Percentiles rank a stretch among this genome's conserved stretches.
Conservation (phyloP, 1,284 basidiomycete genomes). For the Puccinia polysora region DNA sequence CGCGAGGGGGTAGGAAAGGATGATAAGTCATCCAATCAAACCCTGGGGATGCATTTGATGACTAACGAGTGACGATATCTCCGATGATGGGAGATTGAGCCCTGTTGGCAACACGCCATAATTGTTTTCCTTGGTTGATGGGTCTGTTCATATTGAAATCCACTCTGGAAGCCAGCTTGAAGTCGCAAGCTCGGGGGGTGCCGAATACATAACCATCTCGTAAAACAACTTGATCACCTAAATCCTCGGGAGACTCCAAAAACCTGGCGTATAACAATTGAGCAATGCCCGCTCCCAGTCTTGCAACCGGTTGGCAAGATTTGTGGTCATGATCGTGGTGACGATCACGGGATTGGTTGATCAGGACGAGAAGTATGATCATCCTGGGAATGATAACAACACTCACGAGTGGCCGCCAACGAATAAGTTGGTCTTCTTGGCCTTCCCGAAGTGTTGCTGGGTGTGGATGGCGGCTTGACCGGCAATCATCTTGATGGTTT, state of each 20-base stretch:
- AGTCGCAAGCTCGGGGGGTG: constrained; percentile 32
- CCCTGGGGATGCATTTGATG: not conserved
- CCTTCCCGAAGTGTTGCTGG: not conserved
- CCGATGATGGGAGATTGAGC: constrained; percentile 7
- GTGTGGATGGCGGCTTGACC: too few species aligned
- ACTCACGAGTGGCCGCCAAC: constrained; percentile 32
- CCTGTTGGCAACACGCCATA: constrained; percentile 17
- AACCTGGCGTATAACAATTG: constrained; percentile 25
- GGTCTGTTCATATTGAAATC: constrained; percentile 29
- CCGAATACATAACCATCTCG: constrained; percentile 27
- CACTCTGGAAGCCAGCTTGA: constrained; percentile 15
- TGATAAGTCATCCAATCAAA: not conserved
- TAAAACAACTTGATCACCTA: constrained; percentile 9
- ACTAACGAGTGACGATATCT: constrained; percentile 22
- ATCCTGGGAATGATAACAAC: too few species aligned
- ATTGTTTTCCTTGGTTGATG: not conserved
- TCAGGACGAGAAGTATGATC: too few species aligned
- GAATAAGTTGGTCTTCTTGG: constrained; percentile 9
- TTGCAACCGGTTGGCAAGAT: not conserved
- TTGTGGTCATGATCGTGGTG: not conserved
- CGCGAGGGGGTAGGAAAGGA: not conserved
- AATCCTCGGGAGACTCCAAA: constrained; percentile 32
- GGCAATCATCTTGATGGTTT: constrained; percentile 21
- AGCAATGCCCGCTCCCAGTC: constrained; percentile 27
- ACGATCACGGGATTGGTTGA: not conserved